Evolutionary conservation across 2,329 filamentous ascomycete species (phyloP), one percentile per base, ranked within the genome.

Genomic region (Knufia fluminis): DNA sequence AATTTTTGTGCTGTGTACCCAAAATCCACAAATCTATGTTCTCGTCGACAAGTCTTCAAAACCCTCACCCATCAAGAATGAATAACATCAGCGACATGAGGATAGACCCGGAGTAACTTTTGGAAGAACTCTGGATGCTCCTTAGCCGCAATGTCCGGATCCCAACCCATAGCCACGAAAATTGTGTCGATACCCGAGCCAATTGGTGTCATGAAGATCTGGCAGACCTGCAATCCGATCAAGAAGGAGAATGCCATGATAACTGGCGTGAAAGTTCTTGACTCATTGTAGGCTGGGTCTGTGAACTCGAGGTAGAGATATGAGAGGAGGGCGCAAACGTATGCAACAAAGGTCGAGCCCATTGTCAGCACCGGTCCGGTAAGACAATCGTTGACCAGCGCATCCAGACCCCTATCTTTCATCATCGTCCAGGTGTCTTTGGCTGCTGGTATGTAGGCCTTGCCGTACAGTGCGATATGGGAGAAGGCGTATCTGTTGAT

Each of bases 341-440:
- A 95, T 1, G 79, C 89, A 39, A 96, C 83, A 60, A 94, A 92
- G 0, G 86, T 78, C 1, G 84, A 82, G 7, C 87, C 89, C 70
- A 90, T 86, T 14, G 80, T 83, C 20, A 77, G 70, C 0, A 86
- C 83, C 0, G 83, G 82, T 0, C 82, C 83, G 47, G 89, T 83
- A 32, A 95, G 77, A 57, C 87, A 94, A 63, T 94, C 86, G 61
- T 94, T 94, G 59, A 94, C 77, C 1, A 97, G 77, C 0, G 87
- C 89, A 60, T 96, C 90, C 52, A 96, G 83, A 23, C 91, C 91
- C 26, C 91, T 86, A 61, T 94, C 80, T 65, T 89, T 91, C 72
- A 95, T 90, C 85, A 94, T 86, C 10, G 59, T 80, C 86, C 88
- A 94, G 0, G 88, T 94, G 59, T 87, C 86, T 68, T 94, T 95